Conservation (phyloP, 805 yeast genomes). For the Dipodascopsis uninucleata region DNA sequence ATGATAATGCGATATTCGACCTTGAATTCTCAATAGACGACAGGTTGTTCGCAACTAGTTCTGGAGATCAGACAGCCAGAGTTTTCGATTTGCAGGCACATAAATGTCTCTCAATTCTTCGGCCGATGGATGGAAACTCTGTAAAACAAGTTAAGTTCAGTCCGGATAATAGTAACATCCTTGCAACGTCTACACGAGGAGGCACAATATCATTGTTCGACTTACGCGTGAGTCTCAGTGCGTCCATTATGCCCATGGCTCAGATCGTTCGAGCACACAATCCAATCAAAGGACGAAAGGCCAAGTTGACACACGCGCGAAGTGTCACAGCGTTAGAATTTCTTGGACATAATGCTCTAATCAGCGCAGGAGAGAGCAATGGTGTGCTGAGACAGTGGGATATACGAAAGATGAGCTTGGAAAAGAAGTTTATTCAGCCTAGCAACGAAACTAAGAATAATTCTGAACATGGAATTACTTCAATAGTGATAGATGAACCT, state of each 20-base stretch:
- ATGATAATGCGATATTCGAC: constrained; percentile 24
- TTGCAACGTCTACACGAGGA: constrained; percentile 12
- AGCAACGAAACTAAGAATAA: not conserved
- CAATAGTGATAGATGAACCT: constrained; percentile 11
- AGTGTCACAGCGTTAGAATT: constrained; percentile 22
- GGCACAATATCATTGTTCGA: constrained; percentile 23
- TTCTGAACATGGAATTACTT: constrained; percentile 15
- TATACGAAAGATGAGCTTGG: constrained; percentile 6
- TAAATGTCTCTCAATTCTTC: constrained; percentile 11
- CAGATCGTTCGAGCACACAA: constrained; percentile 18
- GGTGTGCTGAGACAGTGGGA: constrained; percentile 16
- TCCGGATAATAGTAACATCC: constrained; percentile 1
- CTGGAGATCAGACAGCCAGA: constrained; percentile 24
- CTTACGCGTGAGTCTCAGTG: constrained; percentile 1
- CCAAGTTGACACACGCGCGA: constrained; percentile 1
- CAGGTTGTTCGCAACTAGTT: constrained; percentile 14
- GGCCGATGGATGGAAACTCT: constrained; percentile 5
- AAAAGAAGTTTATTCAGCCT: constrained; percentile 6
- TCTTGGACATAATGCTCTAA: constrained; percentile 10
- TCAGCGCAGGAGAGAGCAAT: constrained; percentile 21
- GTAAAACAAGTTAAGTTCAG: constrained; percentile 21
- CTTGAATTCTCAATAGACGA: constrained; percentile 15
- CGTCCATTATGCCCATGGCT: constrained; percentile 3
- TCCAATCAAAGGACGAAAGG: constrained; percentile 10
- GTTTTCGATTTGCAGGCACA: constrained; percentile 16